A percentile compares a stretch with the other conserved stretches of the same genome.
These are phyloP conservation scores for Colletotrichum ledebouriae DNA, from an alignment of 2,329 filamentous ascomycete species.

Conservation along the genomic window DNA sequence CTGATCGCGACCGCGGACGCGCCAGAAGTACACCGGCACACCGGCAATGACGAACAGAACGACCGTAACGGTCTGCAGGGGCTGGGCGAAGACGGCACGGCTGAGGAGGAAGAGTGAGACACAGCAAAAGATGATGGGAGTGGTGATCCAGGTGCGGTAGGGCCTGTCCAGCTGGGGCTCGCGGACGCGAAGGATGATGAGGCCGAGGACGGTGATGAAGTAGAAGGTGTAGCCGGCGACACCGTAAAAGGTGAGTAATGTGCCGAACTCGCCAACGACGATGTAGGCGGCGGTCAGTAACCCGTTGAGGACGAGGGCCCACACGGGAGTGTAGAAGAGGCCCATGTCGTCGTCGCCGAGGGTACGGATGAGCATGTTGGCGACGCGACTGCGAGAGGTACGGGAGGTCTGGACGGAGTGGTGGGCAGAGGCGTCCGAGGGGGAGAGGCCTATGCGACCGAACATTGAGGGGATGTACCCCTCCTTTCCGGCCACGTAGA, in stretches of 20 bases:
- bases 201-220: slow-evolving; percentile 91
- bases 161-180: slow-evolving; percentile 91
- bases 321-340: slow-evolving; percentile 94
- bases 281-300: slow-evolving; percentile 82
- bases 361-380: slow-evolving; percentile 69
- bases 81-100: slow-evolving; percentile 90
- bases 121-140: slow-evolving; percentile 98
- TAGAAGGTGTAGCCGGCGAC: slow-evolving; percentile 98
- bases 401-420: slow-evolving; percentile 58
- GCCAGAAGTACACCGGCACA: slow-evolving; percentile 90
- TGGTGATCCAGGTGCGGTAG: slow-evolving; percentile 96
- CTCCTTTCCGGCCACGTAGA: slow-evolving; percentile 95
- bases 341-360: slow-evolving; percentile 83
- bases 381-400: slow-evolving; percentile 68
- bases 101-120: slow-evolving; percentile 93
- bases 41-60: slow-evolving; percentile 87
- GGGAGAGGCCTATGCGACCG: slow-evolving; percentile 81
- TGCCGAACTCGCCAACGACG: slow-evolving; percentile 88
- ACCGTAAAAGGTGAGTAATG: slow-evolving; percentile 95
- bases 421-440: slow-evolving; percentile 48
- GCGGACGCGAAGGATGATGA: slow-evolving; percentile 89
- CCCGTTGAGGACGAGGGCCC: slow-evolving; percentile 88
- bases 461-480: slow-evolving; percentile 90
- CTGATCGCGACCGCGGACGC: slow-evolving; percentile 76
- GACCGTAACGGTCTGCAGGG: slow-evolving; percentile 89